Evolutionary conservation across 1,284 basidiomycete genomes (phyloP), one percentile per base, ranked within the genome.

Genomic region (Cryptococcus sp.): DNA sequence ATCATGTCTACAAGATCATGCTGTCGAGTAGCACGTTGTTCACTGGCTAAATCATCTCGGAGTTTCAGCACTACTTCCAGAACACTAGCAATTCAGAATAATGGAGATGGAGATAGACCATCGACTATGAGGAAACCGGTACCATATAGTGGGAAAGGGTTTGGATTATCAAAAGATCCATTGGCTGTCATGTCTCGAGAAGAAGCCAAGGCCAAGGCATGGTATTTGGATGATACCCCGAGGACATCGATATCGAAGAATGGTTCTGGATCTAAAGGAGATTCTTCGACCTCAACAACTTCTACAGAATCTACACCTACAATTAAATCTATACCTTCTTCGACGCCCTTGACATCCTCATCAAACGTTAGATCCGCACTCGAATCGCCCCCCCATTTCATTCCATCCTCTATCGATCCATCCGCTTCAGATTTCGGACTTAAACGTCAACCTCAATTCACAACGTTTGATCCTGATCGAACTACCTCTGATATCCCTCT

Each of bases 81-180:
- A 23, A 23, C 23, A 23, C 23, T 23, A 23, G 23, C 23, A 23
- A 23, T 23, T 23, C 23, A 23, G 23, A 23, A 23, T 23, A 10
- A 92, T 96, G 73, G 98, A 98, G 79, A 90, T 93, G 43, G 92
- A 89, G 15, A 95, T 96, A 45, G 97, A 96, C 79, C 83, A 95
- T 58, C 83, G 90, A 72, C 95, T 98, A 74, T 91, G 97, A 74
- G 95, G 95, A 59, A 96, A 98, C 78, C 90, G 91, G 2, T 99
- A 73, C 59, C 71, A 75, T 63, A 65, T 76, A 47, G 59, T 71
- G 31, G 79, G 80, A 60, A 79, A 79, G 36, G 78, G 79, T 63
- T 74, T 79, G 52, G 74, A 72, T 63, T 70, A 75, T 67, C 74
- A 73, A 71, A 76, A 76, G 69, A 57, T 52, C 49, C 65, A 65